Evolutionary conservation across 306 rosid genomes (phyloP), one percentile per base, ranked within the genome.

Genomic region (Malus sieversii): DNA sequence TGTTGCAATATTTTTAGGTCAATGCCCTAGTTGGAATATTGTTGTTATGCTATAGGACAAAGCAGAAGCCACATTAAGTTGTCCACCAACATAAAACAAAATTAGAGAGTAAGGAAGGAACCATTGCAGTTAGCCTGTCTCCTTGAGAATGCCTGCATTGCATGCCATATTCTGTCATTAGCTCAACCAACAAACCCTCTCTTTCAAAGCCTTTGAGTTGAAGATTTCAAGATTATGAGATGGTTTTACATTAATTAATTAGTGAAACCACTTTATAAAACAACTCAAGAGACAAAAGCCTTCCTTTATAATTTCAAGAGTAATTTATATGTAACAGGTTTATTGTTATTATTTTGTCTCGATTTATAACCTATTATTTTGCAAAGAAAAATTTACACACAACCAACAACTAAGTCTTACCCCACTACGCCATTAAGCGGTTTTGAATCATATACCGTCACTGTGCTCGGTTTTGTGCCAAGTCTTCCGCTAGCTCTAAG

Each of bases 171-270:
- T 76, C 70, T 74, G 72, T 71, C 74, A 76, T 66, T 76, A 55
- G 71, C 59, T 76, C 84, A 81, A 81, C 81, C 35, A 76, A 63
- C 9, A 22, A 59, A 30, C 4, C 4, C 19, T 27, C 66, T 61
- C 20, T 27, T 61, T 16, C 30, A 27, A 61, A 29, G 68, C 62
- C 78, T 71, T 75, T 42, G 55, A 12, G 68, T 75, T 64, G 68
- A 81, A 70, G 77, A 42, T 16, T 55, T 61, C 66, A 61, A 27
- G 66, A 29, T 5, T 6, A 64, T n/a, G 42, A 20, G 33, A 35
- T 16, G 52, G 25, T 12, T 45, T 22, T 51, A 32, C 5, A 55
- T 15, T n/a, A 1, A 10, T 22, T 57, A 18, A 19, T 19, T n/a
- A 57, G 8, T 9, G 5, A 61, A 61, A 13, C 38, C 1, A 68